These are phyloP conservation scores for Populus simonii DNA, from an alignment of 345 rosid genomes.

Conservation along the genomic window DNA sequence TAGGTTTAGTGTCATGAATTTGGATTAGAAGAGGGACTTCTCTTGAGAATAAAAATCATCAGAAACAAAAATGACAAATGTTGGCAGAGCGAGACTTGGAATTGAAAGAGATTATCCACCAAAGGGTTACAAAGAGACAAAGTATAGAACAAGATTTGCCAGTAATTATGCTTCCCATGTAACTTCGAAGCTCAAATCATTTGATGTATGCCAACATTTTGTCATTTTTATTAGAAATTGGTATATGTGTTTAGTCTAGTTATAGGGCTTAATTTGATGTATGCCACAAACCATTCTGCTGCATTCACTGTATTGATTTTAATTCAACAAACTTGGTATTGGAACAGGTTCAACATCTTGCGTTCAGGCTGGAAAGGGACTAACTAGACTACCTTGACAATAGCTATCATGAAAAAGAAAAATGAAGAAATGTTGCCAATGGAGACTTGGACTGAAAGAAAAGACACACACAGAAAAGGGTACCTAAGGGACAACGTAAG, in stretches of 20 bases:
- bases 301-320: not conserved
- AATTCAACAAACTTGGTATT: not conserved
- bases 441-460: slow-evolving; percentile 1
- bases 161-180: not conserved
- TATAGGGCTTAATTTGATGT: not conserved
- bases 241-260: not conserved
- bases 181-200: not conserved
- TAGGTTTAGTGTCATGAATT: not conserved
- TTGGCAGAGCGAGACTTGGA: not conserved
- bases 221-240: too few relatives aligned
- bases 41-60: not conserved
- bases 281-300: not conserved
- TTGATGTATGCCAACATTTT: not conserved
- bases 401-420: not conserved
- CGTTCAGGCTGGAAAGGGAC: not conserved
- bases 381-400: not conserved
- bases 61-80: not conserved
- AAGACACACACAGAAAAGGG: not conserved
- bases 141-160: not conserved
- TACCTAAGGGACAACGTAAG: not conserved
- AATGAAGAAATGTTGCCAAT: not conserved
- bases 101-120: not conserved
- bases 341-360: not conserved
- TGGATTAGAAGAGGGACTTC: not conserved
- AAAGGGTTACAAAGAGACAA: not conserved